Base-by-base conservation (phyloP, 768 basidiomycete species). In the Peribolospora kevripleyi region DNA sequence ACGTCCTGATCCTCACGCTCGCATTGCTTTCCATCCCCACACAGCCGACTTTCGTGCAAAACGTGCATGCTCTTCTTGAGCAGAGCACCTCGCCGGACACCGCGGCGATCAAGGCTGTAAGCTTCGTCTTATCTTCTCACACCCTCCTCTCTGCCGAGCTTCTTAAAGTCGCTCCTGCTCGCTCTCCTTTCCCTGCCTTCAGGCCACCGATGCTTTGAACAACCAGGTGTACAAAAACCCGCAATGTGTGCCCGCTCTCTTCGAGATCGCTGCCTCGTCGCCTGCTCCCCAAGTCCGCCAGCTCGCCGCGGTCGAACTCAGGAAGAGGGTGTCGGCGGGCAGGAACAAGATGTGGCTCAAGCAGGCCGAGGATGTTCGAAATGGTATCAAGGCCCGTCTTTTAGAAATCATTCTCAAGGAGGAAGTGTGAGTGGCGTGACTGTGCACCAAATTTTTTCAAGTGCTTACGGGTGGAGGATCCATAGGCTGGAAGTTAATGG, bases 301-400 rank as follows among this genome's bases (percentile, higher is more conserved):
- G 77, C 76, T 98, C 25, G 85, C 90, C 50, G 88, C 90, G 6
- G 88, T 95, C 54, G 93, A 98, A 70, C 74, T 95, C 66, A 76
- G 91, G 62, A 98, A 98, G 73, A 83, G 91, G 56, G 77, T 95
- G 57, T 67, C 74, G 38, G 75, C 78, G 65, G 80, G 80, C 62
- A 83, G 81, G 61, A 82, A 81, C 51, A 77, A 75, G 65, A 68
- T 90, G 41, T 98, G 93, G 93, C 71, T 77, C 14, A 71, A 75
- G 55, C 74, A 85, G 39, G 69, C 77, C 42, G 74, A 75, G 65
- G 70, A 73, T 43, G 72, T 80, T 57, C 80, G 91, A 46, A 73
- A 79, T 59, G 74, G 82, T 66, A 85, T 98, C 69, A 98, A 95
- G 72, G 69, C 69, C 54, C 78, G 82, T 63, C 68, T 95, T 52